phyloP scores from a whole-genome alignment of 371 early-diverging fungal species.

The Encephalitozoon hellem region DNA sequence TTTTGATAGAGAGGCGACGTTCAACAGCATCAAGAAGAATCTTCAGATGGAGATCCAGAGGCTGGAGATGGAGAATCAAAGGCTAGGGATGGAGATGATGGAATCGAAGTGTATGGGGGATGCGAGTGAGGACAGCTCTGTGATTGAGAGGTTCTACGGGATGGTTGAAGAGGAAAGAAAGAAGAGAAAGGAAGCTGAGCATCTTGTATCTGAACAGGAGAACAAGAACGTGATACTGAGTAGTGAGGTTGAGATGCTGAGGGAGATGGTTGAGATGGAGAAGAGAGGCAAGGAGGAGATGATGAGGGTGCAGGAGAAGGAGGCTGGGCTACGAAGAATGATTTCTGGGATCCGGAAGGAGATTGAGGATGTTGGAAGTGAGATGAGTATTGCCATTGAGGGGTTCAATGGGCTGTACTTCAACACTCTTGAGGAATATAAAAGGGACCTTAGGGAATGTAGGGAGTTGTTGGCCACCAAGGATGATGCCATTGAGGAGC shows the following conservation, averaged over 20 bases:
- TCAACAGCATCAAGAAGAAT: slow-evolving; percentile 28
- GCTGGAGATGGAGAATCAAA: slow-evolving; percentile 26
- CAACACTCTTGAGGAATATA: background rate
- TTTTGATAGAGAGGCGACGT: slow-evolving; percentile 30
- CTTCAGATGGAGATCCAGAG: slow-evolving; percentile 29
- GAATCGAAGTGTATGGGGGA: background rate
- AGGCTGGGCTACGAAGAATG: background rate
- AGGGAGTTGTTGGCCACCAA: background rate
- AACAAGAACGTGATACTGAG: slow-evolving; percentile 15
- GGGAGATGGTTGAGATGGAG: background rate
- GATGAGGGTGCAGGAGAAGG: background rate
- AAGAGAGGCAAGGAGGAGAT: background rate
- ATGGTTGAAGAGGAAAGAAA: slow-evolving; percentile 36
- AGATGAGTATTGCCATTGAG: background rate
- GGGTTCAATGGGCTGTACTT: background rate
- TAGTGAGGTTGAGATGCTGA: slow-evolving; percentile 12
- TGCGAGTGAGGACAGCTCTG: slow-evolving; percentile 17
- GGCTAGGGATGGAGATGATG: slow-evolving; percentile 17
- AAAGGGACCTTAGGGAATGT: background rate
- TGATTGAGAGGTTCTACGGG: slow-evolving; percentile 7
- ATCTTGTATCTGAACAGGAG: slow-evolving; percentile 13
- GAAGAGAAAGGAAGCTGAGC: slow-evolving; percentile 18
- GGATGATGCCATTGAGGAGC: background rate
- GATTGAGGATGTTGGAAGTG: slow-evolving; percentile 3
- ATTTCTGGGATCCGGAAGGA: background rate